Conservation (phyloP, 2,329 filamentous ascomycete species). For the Alternaria longipes region DNA sequence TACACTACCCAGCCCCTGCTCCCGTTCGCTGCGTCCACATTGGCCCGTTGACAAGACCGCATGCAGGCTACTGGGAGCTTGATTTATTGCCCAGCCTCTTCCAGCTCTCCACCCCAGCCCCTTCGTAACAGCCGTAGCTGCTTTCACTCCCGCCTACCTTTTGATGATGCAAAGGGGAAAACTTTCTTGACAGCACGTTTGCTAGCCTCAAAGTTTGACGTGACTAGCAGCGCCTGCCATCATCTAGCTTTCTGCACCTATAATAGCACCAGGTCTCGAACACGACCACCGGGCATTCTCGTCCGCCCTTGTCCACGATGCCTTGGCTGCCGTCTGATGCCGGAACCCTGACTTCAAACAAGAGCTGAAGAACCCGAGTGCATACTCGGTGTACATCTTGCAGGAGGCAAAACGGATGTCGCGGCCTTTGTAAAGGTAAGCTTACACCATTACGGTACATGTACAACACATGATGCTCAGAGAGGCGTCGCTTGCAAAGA, state of each 20-base stretch:
- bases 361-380: neutral
- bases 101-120: slow-evolving; percentile 2
- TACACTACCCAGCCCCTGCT: neutral
- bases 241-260: slow-evolving; percentile 1
- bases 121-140: neutral
- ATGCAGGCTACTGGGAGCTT: slow-evolving; percentile 1
- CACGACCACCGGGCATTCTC: neutral
- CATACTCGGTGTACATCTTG: neutral
- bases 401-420: neutral
- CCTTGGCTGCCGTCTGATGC: neutral
- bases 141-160: neutral
- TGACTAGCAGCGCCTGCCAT: slow-evolving; percentile 1
- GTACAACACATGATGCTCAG: neutral
- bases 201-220: slow-evolving; percentile 8
- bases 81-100: slow-evolving; percentile 11
- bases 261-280: slow-evolving; percentile 4
- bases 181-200: neutral
- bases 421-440: neutral
- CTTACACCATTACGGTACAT: neutral
- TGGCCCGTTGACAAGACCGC: slow-evolving; percentile 2
- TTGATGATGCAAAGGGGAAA: neutral
- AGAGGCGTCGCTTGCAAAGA: neutral
- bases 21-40: slow-evolving; percentile 4
- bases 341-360: neutral
- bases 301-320: neutral